Evolutionary conservation across 192 early-diverging fungal genomes (phyloP), one percentile per base, ranked within the genome.

Genomic region (Linnemannia zychae): DNA sequence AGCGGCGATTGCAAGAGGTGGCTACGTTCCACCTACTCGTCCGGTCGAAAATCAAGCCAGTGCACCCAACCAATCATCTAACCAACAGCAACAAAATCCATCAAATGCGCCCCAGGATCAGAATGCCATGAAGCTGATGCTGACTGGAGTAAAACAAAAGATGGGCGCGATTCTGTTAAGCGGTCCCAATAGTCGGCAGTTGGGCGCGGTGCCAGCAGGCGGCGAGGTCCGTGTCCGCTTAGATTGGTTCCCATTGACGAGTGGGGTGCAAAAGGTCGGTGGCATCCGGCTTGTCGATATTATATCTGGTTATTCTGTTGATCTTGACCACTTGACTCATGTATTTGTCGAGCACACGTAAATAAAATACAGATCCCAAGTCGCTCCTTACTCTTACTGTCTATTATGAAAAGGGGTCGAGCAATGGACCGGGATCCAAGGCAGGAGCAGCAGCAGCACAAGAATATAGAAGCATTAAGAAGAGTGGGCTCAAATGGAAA

Each of bases 261-360:
- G 95, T 31, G 98, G 98, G 22, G 88, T 98, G 60, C 97, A 98
- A 82, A 94, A 94, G 74, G 87, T 99, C 79, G 93, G 94, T 20
- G 97, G 97, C 4, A 87, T 98, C 76, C 91, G 87, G 66, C 79
- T 99, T 3, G 76, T 79, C 7, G 97, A 99, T 84, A 78, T 89
- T 50, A 76, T 93, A 9, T 91, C 92, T 48, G 96, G 96, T 7
- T 91, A 93, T 82, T 91, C 90, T n/a, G 92, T 92, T 72, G 96
- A 97, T 31, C 80, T 97, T 33, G 96, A 94, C 76, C 90, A 94
- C 82, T 77, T 97, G n/a, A 93, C 94, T 16, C 94, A 97, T 47
- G 89, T 93, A 52, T 90, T 94, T 79, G 94, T 97, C 12, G 75
- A 85, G 70, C 83, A 85, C 60, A 76, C 83, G 1, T 85, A 53